These are phyloP conservation scores for Leccinum pachyderme DNA, from an alignment of 1,284 basidiomycete genomes.

Conservation along the genomic window DNA sequence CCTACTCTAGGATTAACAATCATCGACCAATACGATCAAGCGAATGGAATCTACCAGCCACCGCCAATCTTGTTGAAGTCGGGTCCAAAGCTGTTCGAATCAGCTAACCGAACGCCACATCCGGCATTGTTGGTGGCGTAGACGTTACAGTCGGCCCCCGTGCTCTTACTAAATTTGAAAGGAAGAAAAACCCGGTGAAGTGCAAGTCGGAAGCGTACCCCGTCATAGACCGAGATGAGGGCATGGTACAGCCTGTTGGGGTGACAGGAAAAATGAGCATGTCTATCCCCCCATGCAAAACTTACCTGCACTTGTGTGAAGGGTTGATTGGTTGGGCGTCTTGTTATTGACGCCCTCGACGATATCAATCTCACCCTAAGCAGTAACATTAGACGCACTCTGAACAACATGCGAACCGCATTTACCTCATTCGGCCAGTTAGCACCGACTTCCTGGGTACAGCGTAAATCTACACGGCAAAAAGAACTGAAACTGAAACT, in stretches of 20 bases:
- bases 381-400: neutral
- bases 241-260: conserved; percentile 58
- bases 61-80: conserved; percentile 61
- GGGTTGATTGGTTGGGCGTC: conserved; percentile 52
- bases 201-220: conserved; percentile 40
- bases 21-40: neutral
- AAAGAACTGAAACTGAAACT: neutral
- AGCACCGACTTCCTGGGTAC: conserved; percentile 18
- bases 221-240: conserved; percentile 43
- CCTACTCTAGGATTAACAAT: conserved; percentile 13
- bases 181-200: neutral
- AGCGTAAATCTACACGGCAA: neutral
- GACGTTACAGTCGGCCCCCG: conserved; percentile 54
- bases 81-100: conserved; percentile 54
- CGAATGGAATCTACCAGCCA: conserved; percentile 41
- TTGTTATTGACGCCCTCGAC: conserved; percentile 66
- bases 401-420: neutral
- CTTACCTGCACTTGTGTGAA: conserved; percentile 53
- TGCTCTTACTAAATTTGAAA: conserved; percentile 31
- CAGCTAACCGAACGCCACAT: conserved; percentile 55
- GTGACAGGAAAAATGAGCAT: neutral
- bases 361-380: conserved; percentile 60
- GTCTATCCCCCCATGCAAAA: neutral
- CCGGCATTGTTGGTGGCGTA: conserved; percentile 55
- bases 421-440: conserved; percentile 19